Percentiles rank a stretch among this genome's conserved stretches.
These are phyloP conservation scores for Ogataea siamensis DNA, from an alignment of 805 yeast species.

Conservation along the genomic window DNA sequence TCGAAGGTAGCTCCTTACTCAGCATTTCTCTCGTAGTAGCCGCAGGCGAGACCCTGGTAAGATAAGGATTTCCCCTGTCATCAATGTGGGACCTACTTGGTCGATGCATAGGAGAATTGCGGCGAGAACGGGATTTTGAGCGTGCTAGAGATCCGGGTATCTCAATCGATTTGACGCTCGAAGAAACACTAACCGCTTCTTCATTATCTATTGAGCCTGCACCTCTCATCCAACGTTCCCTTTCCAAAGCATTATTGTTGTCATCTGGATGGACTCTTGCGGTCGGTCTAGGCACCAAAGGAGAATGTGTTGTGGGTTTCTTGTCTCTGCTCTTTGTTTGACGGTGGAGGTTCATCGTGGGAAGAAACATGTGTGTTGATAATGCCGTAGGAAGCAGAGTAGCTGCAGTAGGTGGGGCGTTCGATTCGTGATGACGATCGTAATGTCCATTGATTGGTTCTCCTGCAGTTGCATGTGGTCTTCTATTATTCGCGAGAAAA, in stretches of 20 bases:
- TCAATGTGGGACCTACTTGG: slow-evolving; percentile 11
- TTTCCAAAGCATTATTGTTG: no score
- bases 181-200: slow-evolving; percentile 15
- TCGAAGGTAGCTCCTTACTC: slow-evolving; percentile 30
- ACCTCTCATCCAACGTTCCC: background rate
- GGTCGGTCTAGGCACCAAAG: slow-evolving; percentile 3
- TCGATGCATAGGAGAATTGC: slow-evolving; percentile 6
- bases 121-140: slow-evolving; percentile 7
- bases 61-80: slow-evolving; percentile 8
- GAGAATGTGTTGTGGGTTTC: slow-evolving; percentile 2
- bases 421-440: slow-evolving; percentile 43
- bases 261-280: background rate
- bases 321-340: slow-evolving; percentile 13
- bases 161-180: slow-evolving; percentile 31
- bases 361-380: slow-evolving; percentile 60
- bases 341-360: slow-evolving; percentile 39
- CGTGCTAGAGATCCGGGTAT: slow-evolving; percentile 27
- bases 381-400: slow-evolving; percentile 59
- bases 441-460: slow-evolving; percentile 22
- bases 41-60: slow-evolving; percentile 14
- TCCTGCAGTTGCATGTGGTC: slow-evolving; percentile 24
- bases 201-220: background rate
- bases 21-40: slow-evolving; percentile 22
- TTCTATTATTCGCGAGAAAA: slow-evolving; percentile 38
- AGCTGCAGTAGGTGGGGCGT: slow-evolving; percentile 60